Conservation (phyloP, 2,329 filamentous ascomycete species). For the Aspergillus aculeatus region DNA sequence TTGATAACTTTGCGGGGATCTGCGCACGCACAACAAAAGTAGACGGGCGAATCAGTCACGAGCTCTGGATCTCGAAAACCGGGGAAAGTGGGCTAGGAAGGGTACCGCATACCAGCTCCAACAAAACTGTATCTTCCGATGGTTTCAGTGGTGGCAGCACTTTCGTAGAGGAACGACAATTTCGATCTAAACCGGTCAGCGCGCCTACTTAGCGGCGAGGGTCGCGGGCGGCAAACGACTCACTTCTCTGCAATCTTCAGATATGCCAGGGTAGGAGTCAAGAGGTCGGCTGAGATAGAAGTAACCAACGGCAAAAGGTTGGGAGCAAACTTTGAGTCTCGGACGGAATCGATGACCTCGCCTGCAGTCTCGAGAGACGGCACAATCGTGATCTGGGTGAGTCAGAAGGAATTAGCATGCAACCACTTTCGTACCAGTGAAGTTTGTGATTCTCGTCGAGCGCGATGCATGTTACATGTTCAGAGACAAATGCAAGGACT, state of each 20-base stretch:
- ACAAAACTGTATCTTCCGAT: slow-evolving; percentile 96
- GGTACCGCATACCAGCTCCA: slow-evolving; percentile 61
- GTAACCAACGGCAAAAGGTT: slow-evolving; percentile 82
- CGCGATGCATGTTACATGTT: neutral
- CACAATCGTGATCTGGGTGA: slow-evolving; percentile 51
- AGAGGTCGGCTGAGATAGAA: slow-evolving; percentile 84
- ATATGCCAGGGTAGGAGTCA: slow-evolving; percentile 94
- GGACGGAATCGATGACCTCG: slow-evolving; percentile 54
- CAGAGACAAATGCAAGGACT: neutral
- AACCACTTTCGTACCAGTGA: slow-evolving; percentile 8
- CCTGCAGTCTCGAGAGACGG: slow-evolving; percentile 62
- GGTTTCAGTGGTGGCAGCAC: slow-evolving; percentile 83
- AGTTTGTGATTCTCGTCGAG: neutral
- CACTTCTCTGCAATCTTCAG: slow-evolving; percentile 80
- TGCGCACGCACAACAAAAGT: slow-evolving; percentile 18
- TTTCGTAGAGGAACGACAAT: slow-evolving; percentile 93
- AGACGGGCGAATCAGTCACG: slow-evolving; percentile 4
- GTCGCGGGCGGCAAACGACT: slow-evolving; percentile 32
- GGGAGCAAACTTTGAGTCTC: slow-evolving; percentile 56
- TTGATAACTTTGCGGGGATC: slow-evolving; percentile 74
- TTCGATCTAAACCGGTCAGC: slow-evolving; percentile 53
- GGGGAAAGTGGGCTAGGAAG: neutral
- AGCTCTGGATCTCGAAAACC: neutral
- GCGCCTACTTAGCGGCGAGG: neutral
- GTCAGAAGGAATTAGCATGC: slow-evolving; percentile 10